Evolutionary conservation across 2,329 filamentous ascomycete species (phyloP).

Genomic region (Neopestalotiopsis clavispora): DNA sequence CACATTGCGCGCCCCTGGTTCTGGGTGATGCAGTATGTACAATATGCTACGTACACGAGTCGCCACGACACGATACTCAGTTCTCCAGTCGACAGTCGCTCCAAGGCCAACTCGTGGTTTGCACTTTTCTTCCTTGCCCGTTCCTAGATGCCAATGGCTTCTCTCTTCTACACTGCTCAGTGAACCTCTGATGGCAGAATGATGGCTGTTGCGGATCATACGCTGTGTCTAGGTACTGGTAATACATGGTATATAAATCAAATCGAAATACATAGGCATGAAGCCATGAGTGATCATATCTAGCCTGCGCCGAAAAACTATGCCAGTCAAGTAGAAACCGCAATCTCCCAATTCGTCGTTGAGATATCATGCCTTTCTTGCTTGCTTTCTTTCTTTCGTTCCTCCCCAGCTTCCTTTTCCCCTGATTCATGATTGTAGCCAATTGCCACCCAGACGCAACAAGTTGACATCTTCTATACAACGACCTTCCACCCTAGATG

Average conservation of each 20-base stretch:
- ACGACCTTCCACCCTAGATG: neutral
- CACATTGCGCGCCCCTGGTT: neutral
- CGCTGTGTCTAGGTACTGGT: neutral
- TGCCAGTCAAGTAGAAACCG: neutral
- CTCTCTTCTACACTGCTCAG: too few relatives aligned
- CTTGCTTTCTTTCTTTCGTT: neutral
- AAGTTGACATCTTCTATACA: conserved; percentile 10
- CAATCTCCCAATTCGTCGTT: neutral
- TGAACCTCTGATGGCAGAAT: too few relatives aligned
- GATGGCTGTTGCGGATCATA: too few relatives aligned
- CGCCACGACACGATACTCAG: too few relatives aligned
- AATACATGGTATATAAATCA: neutral
- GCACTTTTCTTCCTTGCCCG: too few relatives aligned
- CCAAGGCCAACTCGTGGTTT: too few relatives aligned
- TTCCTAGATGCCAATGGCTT: too few relatives aligned
- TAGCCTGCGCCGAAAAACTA: neutral
- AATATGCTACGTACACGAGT: too few relatives aligned
- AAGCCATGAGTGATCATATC: neutral
- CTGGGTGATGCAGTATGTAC: too few relatives aligned
- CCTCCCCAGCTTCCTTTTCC: neutral
- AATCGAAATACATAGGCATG: neutral
- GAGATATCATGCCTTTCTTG: neutral
- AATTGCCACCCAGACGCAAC: neutral
- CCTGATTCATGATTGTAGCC: neutral
- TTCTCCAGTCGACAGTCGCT: too few relatives aligned